Evolutionary conservation across 768 basidiomycete genomes (phyloP).

Genomic region (Brasilioporus rufonigricans): DNA sequence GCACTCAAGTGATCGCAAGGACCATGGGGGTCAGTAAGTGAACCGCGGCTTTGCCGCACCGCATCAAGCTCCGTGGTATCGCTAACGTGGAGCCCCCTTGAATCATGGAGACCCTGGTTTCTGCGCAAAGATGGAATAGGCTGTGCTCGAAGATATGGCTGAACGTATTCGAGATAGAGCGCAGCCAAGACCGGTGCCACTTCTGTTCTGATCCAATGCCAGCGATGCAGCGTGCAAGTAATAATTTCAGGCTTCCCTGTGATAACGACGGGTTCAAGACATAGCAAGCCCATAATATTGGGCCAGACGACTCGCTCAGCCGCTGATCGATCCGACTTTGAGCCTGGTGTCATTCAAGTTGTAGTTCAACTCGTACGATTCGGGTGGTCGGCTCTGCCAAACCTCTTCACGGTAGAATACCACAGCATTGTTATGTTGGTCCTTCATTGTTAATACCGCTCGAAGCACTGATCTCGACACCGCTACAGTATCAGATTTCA

Average conservation of each 20-base stretch:
- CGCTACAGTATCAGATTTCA: constrained; percentile 4
- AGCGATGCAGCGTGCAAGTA: constrained; percentile 9
- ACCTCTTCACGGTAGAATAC: constrained; percentile 9
- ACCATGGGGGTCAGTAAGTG: background rate
- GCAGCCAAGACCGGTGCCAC: constrained; percentile 18
- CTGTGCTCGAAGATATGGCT: constrained; percentile 17
- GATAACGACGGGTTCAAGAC: constrained; percentile 6
- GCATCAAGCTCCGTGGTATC: background rate
- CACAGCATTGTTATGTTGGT: constrained; percentile 8
- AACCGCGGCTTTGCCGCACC: constrained; percentile 1
- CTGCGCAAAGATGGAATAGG: constrained; percentile 4
- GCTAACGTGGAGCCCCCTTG: background rate
- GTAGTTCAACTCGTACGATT: constrained; percentile 17
- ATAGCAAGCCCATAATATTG: constrained; percentile 8
- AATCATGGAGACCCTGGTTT: constrained; percentile 1
- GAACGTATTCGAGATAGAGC: constrained; percentile 1
- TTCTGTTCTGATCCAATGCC: constrained; percentile 19
- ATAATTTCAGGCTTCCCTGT: constrained; percentile 8
- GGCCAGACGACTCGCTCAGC: background rate
- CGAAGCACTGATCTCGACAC: constrained; percentile 8
- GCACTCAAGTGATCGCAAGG: background rate
- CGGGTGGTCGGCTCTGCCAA: background rate
- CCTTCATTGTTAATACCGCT: background rate
- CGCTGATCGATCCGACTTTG: background rate
- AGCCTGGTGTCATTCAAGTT: background rate